Evolutionary conservation across 257 asterid genomes (phyloP).

Genomic region (Solanum infundibuliforme): DNA sequence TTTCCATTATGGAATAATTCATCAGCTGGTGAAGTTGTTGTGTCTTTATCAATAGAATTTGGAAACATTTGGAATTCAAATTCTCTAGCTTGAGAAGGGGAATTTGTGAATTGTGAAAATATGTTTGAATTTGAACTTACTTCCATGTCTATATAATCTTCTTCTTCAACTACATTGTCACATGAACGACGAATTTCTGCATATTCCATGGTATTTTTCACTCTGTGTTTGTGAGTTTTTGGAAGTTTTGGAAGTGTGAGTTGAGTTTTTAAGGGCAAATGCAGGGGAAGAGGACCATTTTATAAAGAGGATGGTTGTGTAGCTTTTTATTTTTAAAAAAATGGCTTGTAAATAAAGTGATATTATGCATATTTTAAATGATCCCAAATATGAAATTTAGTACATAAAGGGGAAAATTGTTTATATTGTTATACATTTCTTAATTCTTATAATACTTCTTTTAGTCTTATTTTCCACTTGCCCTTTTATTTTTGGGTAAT

Average conservation of each 20-base stretch:
- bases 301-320: neutral
- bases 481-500: neutral
- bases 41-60: slow-evolving; percentile 38
- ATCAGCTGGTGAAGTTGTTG: slow-evolving; percentile 72
- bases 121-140: slow-evolving; percentile 27
- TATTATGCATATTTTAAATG: neutral
- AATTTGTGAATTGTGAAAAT: slow-evolving; percentile 18
- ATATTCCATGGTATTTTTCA: neutral
- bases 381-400: neutral
- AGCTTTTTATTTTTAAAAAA: neutral
- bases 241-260: neutral
- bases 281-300: slow-evolving; percentile 3
- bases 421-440: neutral
- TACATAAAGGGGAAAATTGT: neutral
- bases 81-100: slow-evolving; percentile 26
- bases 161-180: slow-evolving; percentile 34
- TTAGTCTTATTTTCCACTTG: neutral
- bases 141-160: slow-evolving; percentile 76
- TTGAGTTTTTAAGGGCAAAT: slow-evolving; percentile 8
- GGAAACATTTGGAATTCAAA: slow-evolving; percentile 84
- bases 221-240: neutral
- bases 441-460: neutral
- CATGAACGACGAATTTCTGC: slow-evolving; percentile 7
- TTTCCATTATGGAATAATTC: slow-evolving; percentile 86
- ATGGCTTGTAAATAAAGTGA: neutral